phyloP scores from a whole-genome alignment of 345 rosid genomes.

The Eutrema japonicum region DNA sequence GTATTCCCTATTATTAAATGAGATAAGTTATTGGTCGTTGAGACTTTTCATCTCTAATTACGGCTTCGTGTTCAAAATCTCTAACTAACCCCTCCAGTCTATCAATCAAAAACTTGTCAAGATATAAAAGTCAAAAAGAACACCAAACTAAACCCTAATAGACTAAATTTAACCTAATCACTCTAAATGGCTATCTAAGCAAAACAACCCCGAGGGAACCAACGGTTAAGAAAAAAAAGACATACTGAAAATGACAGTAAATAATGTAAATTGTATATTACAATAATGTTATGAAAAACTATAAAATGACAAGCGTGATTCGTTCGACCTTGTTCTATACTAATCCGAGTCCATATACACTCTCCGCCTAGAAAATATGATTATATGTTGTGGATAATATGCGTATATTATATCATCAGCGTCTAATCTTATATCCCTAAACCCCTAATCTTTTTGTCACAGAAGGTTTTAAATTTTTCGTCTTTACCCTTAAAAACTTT shows the following conservation, averaged over 20 bases:
- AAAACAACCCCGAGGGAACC: constrained; percentile 1
- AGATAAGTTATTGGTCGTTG: constrained; percentile 15
- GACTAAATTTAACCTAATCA: constrained; percentile 21
- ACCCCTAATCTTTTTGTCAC: neutral
- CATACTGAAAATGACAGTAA: neutral
- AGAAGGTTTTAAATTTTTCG: neutral
- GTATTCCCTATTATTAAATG: neutral
- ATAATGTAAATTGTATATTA: neutral
- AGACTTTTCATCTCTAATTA: constrained; percentile 27
- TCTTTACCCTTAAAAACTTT: neutral
- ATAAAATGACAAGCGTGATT: neutral
- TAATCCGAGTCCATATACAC: constrained; percentile 4
- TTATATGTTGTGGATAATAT: constrained; percentile 17
- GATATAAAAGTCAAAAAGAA: constrained; percentile 30
- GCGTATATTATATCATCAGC: neutral
- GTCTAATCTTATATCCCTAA: neutral
- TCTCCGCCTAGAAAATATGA: neutral
- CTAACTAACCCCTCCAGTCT: constrained; percentile 23
- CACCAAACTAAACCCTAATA: constrained; percentile 36
- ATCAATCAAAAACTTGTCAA: constrained; percentile 24
- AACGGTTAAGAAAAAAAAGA: neutral
- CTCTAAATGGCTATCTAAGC: constrained; percentile 1
- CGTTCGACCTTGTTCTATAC: neutral
- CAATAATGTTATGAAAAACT: neutral
- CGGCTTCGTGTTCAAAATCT: constrained; percentile 13